Conservation (phyloP, 2,329 filamentous ascomycete species). For the Aspergillus sp. region DNA sequence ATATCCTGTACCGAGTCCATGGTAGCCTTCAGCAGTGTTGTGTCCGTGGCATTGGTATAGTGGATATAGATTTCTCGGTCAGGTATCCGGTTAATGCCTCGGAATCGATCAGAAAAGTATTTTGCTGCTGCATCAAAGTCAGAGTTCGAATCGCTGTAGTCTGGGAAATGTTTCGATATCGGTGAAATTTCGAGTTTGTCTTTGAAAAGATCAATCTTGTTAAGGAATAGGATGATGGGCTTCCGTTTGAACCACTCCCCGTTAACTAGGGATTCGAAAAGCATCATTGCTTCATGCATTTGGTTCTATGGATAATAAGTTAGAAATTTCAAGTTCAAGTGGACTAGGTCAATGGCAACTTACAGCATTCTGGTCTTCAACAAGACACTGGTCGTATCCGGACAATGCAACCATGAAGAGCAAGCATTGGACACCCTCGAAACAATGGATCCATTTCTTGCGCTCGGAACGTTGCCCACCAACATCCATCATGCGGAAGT, state of each 20-base stretch:
- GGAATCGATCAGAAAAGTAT: conserved; percentile 81
- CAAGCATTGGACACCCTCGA: conserved; percentile 89
- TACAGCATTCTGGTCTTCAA: conserved; percentile 95
- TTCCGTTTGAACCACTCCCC: conserved; percentile 84
- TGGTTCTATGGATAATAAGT: conserved; percentile 63
- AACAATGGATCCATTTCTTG: conserved; percentile 98
- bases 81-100: conserved; percentile 67
- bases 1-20: conserved; percentile 86
- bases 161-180: conserved; percentile 73
- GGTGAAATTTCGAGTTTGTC: conserved; percentile 71
- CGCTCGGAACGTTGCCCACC: conserved; percentile 89
- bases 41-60: conserved; percentile 61
- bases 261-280: conserved; percentile 83
- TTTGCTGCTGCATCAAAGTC: conserved; percentile 74
- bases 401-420: conserved; percentile 94
- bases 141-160: conserved; percentile 70
- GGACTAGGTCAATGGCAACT: conserved; percentile 39
- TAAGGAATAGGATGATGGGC: conserved; percentile 78
- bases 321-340: not conserved
- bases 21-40: conserved; percentile 79
- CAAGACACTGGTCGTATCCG: conserved; percentile 92
- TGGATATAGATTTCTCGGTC: conserved; percentile 60
- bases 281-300: conserved; percentile 87
- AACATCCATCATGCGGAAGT: conserved; percentile 96
- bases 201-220: conserved; percentile 85